Evolutionary conservation across 2,329 filamentous ascomycete species (phyloP), one percentile per base, ranked within the genome.

Genomic region (Pseudogymnoascus sp.): DNA sequence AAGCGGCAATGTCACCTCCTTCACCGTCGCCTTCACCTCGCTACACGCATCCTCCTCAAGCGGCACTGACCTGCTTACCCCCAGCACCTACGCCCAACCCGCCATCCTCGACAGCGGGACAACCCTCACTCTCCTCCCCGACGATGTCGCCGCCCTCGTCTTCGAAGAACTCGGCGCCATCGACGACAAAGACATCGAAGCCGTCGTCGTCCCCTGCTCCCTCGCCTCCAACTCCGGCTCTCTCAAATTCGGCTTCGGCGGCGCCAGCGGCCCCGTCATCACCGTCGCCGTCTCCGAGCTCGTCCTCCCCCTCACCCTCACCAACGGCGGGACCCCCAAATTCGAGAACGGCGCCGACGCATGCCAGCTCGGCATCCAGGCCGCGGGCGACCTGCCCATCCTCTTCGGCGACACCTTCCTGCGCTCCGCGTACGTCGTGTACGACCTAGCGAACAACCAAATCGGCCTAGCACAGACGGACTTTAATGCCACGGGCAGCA

Each of bases 21-120:
- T 74, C 61, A 71, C 68, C 2, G 72, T 74, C 9, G 70, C 71
- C 2, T 69, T 72, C 39, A 73, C 72, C 14, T 72, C 69, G 1
- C 64, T 74, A 6, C 69, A 68, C 12, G 70, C 69, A 19, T 69
- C 68, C 41, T 67, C 64, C 59, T 68, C 67, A 30, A 69, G 69
- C 6, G 64, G 64, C 33, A 67, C 19, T 23, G 49, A 58, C 25
- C 23, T 42, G 11, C 62, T 73, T 28, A 72, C 71, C 4, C 60
- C 69, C 3, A 22, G 62, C 8, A 66, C 68, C 63, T 75, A 74
- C 39, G 73, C 85, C 0, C 71, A 78, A 7, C 72, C 78, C 28
- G 79, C 83, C 30, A 79, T 86, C 59, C 78, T 89, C 25, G 86
- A 89, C 73, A 86, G 84, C 12, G 88, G 88, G 62, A 87, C 84